Percentiles rank a stretch among this genome's conserved stretches.
These are phyloP conservation scores for Fomitopsis pinicola DNA, from an alignment of 1,284 basidiomycete species.

Conservation along the genomic window DNA sequence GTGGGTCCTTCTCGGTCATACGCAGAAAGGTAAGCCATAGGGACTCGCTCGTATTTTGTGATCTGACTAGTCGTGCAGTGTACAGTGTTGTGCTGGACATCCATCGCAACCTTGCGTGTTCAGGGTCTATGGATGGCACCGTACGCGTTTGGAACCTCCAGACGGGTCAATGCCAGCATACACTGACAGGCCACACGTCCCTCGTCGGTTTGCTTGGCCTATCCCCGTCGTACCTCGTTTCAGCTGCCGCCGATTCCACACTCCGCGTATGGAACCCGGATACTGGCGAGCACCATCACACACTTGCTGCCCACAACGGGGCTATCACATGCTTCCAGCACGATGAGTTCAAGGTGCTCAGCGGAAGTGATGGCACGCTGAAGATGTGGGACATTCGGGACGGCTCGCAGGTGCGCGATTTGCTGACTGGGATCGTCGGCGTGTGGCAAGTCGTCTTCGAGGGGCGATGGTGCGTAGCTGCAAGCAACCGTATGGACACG, in stretches of 20 bases:
- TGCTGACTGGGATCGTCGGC: conserved; percentile 83
- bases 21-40: conserved; percentile 72
- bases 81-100: conserved; percentile 90
- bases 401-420: conserved; percentile 78
- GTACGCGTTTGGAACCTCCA: conserved; percentile 89
- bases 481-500: conserved; percentile 76
- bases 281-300: conserved; percentile 73
- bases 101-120: conserved; percentile 82
- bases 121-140: conserved; percentile 95
- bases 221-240: conserved; percentile 87
- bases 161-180: conserved; percentile 76
- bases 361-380: conserved; percentile 90
- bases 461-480: conserved; percentile 88
- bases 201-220: conserved; percentile 84
- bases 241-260: conserved; percentile 91
- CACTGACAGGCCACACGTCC: conserved; percentile 83
- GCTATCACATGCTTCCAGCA: conserved; percentile 98
- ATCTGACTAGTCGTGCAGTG: conserved; percentile 41
- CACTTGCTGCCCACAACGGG: conserved; percentile 83
- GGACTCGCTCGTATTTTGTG: not conserved
- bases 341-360: conserved; percentile 93
- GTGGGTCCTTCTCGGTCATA: conserved; percentile 81
- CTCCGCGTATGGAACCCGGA: conserved; percentile 90
- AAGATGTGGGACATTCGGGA: conserved; percentile 95
- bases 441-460: conserved; percentile 97